A percentile compares a stretch with the other conserved stretches of the same genome.
These are phyloP conservation scores for Elsinoe fawcettii DNA, from an alignment of 2,329 filamentous ascomycete genomes.

Conservation along the genomic window DNA sequence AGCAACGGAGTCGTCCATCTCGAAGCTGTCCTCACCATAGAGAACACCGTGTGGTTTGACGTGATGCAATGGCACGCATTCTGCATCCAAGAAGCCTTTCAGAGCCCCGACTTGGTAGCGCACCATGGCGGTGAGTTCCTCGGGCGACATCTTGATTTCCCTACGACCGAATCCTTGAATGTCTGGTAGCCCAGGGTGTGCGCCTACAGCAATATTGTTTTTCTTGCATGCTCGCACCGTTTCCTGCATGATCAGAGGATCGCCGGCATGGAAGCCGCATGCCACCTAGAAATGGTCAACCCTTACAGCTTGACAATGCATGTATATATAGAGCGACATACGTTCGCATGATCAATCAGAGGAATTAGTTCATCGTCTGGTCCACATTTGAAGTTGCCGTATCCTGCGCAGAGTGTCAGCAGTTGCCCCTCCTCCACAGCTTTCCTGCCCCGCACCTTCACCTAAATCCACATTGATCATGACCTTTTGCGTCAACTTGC, in stretches of 20 bases:
- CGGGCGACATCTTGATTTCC: constrained; percentile 51
- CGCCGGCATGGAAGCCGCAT: constrained; percentile 36
- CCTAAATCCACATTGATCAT: constrained; percentile 49
- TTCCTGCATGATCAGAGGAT: constrained; percentile 57
- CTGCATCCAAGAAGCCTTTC: constrained; percentile 51
- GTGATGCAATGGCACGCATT: constrained; percentile 50
- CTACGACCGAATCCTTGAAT: constrained; percentile 57
- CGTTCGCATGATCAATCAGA: constrained; percentile 54
- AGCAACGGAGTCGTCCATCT: background rate
- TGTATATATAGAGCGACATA: constrained; percentile 25
- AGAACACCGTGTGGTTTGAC: constrained; percentile 57
- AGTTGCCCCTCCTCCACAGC: background rate
- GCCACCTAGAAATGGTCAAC: background rate
- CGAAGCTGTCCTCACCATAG: constrained; percentile 45
- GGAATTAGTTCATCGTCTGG: constrained; percentile 55
- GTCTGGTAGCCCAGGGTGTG: constrained; percentile 59
- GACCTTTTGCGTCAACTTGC: constrained; percentile 45
- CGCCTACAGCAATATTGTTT: constrained; percentile 50
- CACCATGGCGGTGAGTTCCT: constrained; percentile 50
- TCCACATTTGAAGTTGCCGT: constrained; percentile 45
- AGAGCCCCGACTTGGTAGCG: constrained; percentile 59
- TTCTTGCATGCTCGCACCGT: constrained; percentile 52
- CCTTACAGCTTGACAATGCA: constrained; percentile 47
- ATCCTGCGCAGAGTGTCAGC: constrained; percentile 21
- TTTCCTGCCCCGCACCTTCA: constrained; percentile 30